phyloP scores from a whole-genome alignment of 371 early-diverging fungal species.

The Rhizopus arrhizus region DNA sequence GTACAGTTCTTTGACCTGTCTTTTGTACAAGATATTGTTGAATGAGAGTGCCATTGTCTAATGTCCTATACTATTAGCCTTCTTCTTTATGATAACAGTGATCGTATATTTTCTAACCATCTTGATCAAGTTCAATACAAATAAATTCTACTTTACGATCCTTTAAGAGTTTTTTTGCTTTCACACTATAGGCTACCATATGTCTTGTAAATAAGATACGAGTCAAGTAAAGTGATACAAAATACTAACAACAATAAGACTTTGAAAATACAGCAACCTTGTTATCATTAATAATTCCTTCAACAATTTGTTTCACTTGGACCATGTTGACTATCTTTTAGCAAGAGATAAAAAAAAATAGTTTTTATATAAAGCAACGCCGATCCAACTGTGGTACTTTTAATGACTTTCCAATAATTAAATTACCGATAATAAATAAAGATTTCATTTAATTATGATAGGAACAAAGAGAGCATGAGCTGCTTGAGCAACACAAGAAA shows the following conservation, averaged over 20 bases:
- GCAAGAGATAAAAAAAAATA: too few species aligned
- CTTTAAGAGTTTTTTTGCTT: conserved; percentile 63
- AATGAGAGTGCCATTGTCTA: conserved; percentile 34
- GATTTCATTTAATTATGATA: too few species aligned
- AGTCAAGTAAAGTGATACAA: too few species aligned
- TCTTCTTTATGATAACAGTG: not conserved
- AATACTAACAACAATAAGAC: conserved; percentile 68
- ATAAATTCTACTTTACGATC: conserved; percentile 38
- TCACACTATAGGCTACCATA: conserved; percentile 63
- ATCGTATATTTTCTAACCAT: conserved; percentile 16
- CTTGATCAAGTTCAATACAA: conserved; percentile 56
- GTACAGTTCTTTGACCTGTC: conserved; percentile 84
- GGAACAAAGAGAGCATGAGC: too few species aligned
- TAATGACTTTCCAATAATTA: too few species aligned
- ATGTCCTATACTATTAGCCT: conserved; percentile 55
- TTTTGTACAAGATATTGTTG: conserved; percentile 65
- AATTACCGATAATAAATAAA: too few species aligned
- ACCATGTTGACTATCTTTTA: too few species aligned
- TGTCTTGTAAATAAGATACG: not conserved
- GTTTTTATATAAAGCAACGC: too few species aligned
- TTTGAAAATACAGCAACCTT: conserved; percentile 71
- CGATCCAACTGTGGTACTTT: too few species aligned
- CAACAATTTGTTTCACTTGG: not conserved
- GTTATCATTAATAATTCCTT: conserved; percentile 13
- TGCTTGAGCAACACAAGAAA: too few species aligned